Percentiles rank a stretch among this genome's conserved stretches.
Evolutionary conservation across 805 yeast genomes (phyloP).

Genomic region (Ogataea pignaliae): DNA sequence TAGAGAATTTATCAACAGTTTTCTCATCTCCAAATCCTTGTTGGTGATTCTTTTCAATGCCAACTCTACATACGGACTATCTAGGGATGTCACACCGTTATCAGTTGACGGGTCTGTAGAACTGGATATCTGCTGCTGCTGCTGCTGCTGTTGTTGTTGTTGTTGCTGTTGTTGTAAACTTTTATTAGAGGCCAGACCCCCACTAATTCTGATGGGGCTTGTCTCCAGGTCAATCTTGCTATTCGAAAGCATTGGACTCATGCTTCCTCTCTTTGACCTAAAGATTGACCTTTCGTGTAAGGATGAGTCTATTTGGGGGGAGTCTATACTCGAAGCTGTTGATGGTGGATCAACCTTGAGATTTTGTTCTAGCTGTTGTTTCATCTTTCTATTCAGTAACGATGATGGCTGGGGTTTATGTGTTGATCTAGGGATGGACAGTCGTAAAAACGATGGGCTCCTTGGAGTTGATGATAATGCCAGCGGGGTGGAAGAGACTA

Average conservation of each 20-base stretch:
- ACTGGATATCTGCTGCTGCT: not conserved
- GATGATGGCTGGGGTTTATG: not conserved
- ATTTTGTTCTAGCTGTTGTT: not conserved
- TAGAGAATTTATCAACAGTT: constrained; percentile 28
- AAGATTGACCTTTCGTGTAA: constrained; percentile 22
- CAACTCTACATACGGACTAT: constrained; percentile 38
- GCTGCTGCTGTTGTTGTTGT: not conserved
- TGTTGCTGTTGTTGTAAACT: not conserved
- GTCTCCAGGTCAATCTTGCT: not conserved
- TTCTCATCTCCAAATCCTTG: constrained; percentile 34
- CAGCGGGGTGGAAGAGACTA: constrained; percentile 4
- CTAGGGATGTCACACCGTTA: constrained; percentile 4
- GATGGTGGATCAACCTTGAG: not conserved
- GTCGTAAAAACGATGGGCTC: not conserved
- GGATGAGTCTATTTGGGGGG: constrained; percentile 3
- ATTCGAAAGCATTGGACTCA: constrained; percentile 4
- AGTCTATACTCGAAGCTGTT: not conserved
- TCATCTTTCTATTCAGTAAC: not conserved
- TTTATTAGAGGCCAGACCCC: not conserved
- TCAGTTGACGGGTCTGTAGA: constrained; percentile 7
- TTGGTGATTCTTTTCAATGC: constrained; percentile 44
- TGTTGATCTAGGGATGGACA: not conserved
- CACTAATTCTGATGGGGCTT: not conserved
- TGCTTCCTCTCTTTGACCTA: constrained; percentile 13
- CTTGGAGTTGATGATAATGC: too few relatives aligned